A percentile compares a stretch with the other conserved stretches of the same genome.
These are phyloP conservation scores for Spathaspora sp. DNA, from an alignment of 1,139 yeast species.

Conservation along the genomic window DNA sequence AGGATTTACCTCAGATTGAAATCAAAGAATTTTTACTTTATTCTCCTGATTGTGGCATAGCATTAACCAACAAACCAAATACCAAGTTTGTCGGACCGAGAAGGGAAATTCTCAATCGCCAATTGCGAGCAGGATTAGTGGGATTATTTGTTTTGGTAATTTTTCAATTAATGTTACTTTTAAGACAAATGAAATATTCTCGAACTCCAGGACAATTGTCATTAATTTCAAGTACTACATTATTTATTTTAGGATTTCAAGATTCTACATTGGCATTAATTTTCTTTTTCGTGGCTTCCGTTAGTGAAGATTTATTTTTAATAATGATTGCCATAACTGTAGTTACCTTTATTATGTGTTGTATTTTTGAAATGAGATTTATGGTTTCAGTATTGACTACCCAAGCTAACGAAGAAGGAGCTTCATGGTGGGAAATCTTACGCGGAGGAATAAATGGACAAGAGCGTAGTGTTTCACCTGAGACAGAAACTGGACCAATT, in stretches of 20 bases:
- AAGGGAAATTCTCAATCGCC: slow-evolving; percentile 46
- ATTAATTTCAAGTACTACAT: slow-evolving; percentile 32
- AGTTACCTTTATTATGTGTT: slow-evolving; percentile 65
- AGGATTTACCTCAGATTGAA: slow-evolving; percentile 52
- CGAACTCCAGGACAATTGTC: slow-evolving; percentile 77
- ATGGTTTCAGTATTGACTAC: slow-evolving; percentile 67
- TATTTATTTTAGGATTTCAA: slow-evolving; percentile 66
- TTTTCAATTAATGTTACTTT: slow-evolving; percentile 30
- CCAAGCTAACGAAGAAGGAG: slow-evolving; percentile 71
- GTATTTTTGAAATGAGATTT: slow-evolving; percentile 76
- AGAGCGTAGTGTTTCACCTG: slow-evolving; percentile 10
- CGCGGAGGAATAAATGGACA: slow-evolving; percentile 35
- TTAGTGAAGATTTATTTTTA: slow-evolving; percentile 57
- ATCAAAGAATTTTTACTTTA: slow-evolving; percentile 60
- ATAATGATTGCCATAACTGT: slow-evolving; percentile 72
- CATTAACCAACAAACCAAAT: slow-evolving; percentile 36
- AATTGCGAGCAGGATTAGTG: slow-evolving; percentile 46
- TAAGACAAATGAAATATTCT: slow-evolving; percentile 66
- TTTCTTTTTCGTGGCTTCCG: slow-evolving; percentile 58
- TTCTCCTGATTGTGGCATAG: slow-evolving; percentile 86
- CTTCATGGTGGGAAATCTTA: slow-evolving; percentile 63
- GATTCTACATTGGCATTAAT: slow-evolving; percentile 71
- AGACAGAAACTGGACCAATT: slow-evolving; percentile 11
- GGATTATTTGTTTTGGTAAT: slow-evolving; percentile 46
- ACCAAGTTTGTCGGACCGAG: slow-evolving; percentile 53